A percentile compares a stretch with the other conserved stretches of the same genome.
Conservation (phyloP, 441 rosid genomes). For the Jatropha podagrica region DNA sequence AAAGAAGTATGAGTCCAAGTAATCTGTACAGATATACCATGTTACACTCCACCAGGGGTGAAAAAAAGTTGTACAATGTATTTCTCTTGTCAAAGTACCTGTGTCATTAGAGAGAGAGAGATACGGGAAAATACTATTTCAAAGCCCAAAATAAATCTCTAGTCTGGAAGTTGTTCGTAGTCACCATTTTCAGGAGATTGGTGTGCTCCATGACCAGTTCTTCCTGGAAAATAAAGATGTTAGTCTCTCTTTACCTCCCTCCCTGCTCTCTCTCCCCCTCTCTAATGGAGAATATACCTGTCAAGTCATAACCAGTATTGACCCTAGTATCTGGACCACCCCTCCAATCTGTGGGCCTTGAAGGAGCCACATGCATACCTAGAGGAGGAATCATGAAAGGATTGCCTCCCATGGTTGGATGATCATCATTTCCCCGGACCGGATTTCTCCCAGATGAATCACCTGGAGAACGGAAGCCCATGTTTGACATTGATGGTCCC, state of each 20-base stretch:
- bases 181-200: conserved; percentile 68
- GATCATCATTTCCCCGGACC: conserved; percentile 48
- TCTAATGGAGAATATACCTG: conserved; percentile 41
- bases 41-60: conserved; percentile 30
- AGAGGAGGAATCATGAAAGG: conserved; percentile 61
- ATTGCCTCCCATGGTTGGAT: conserved; percentile 50
- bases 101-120: conserved; percentile 6
- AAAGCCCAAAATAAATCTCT: conserved; percentile 23
- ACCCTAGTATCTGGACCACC: conserved; percentile 48
- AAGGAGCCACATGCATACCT: conserved; percentile 47
- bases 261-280: not conserved
- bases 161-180: conserved; percentile 55
- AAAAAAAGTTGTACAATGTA: conserved; percentile 34
- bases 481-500: conserved; percentile 47
- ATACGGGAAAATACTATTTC: conserved; percentile 12
- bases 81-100: conserved; percentile 30
- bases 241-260: conserved; percentile 9
- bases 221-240: conserved; percentile 43
- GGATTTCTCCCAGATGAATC: conserved; percentile 62
- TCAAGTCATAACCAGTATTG: conserved; percentile 49
- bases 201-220: conserved; percentile 43
- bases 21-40: conserved; percentile 48
- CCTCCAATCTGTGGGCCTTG: conserved; percentile 57
- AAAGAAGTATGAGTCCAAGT: conserved; percentile 19
- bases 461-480: conserved; percentile 54